Conservation (phyloP, 1,284 basidiomycete species). For the Vanrija humicola region DNA sequence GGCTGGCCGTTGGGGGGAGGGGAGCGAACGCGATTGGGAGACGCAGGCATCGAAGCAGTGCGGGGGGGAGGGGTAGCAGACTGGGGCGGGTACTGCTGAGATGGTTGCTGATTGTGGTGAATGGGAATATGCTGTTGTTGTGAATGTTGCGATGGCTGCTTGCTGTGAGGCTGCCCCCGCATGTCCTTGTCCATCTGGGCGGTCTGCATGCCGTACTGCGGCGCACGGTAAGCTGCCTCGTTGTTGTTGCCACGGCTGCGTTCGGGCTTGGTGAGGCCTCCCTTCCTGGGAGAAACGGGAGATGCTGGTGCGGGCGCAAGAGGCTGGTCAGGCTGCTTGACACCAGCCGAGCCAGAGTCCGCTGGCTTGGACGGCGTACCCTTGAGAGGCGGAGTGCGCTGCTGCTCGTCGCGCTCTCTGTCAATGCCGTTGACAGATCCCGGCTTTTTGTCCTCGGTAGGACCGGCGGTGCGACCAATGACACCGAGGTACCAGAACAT, state of each 20-base stretch:
- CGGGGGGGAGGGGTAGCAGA: conserved; percentile 9
- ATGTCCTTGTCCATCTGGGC: conserved; percentile 81
- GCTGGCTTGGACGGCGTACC: conserved; percentile 41
- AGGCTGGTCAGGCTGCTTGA: conserved; percentile 49
- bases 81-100: conserved; percentile 5
- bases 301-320: conserved; percentile 50
- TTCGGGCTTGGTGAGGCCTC: conserved; percentile 44
- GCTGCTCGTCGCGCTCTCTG: conserved; percentile 34
- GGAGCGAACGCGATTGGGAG: conserved; percentile 12
- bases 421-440: conserved; percentile 45
- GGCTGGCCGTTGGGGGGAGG: conserved; percentile 11
- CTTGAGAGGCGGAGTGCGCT: conserved; percentile 43
- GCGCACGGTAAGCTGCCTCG: conserved; percentile 79
- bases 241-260: conserved; percentile 53
- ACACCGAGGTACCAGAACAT: conserved; percentile 99
- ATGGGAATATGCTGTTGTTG: conserved; percentile 4
- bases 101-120: conserved; percentile 2
- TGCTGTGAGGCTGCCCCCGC: conserved; percentile 13
- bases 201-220: conserved; percentile 90
- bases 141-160: conserved; percentile 16
- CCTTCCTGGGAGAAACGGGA: conserved; percentile 21
- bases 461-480: conserved; percentile 66
- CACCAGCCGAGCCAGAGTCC: conserved; percentile 35
- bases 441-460: conserved; percentile 49
- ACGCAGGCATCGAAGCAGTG: conserved; percentile 7